A percentile compares a stretch with the other conserved stretches of the same genome.
These are phyloP conservation scores for Antitrichia curtipendula DNA, from an alignment of 225 moss, liverwort and hornwort species.

Conservation along the genomic window DNA sequence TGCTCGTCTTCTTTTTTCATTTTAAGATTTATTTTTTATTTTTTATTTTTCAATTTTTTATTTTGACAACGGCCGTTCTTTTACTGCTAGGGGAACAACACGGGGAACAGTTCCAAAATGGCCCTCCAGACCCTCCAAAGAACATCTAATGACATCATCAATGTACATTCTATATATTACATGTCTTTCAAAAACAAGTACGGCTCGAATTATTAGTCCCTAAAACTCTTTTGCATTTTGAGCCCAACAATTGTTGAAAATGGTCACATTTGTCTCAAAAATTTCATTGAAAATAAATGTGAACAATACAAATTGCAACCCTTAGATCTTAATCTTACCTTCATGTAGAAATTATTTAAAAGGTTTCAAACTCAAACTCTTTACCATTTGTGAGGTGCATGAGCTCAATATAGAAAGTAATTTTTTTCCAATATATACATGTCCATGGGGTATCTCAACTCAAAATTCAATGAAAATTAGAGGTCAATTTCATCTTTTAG, in stretches of 20 bases:
- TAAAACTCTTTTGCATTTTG: not conserved
- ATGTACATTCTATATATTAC: not conserved
- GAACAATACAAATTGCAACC: not conserved
- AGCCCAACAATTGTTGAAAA: not conserved
- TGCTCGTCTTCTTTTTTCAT: too few relatives aligned
- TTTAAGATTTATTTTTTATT: too few relatives aligned
- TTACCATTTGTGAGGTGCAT: not conserved
- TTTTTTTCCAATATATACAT: not conserved
- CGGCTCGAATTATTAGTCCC: not conserved
- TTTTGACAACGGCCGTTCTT: too few relatives aligned
- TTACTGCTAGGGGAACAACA: too few relatives aligned
- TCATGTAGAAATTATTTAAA: not conserved
- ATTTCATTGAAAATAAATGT: not conserved
- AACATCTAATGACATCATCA: too few relatives aligned
- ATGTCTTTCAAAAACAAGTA: not conserved
- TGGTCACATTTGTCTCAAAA: not conserved
- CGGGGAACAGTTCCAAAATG: too few relatives aligned
- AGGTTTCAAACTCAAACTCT: not conserved
- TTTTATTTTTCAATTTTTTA: too few relatives aligned
- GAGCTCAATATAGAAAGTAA: too few relatives aligned
- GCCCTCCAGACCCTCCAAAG: too few relatives aligned
- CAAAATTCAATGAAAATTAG: not conserved
- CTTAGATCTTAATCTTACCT: not conserved
- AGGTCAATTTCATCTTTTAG: not conserved
- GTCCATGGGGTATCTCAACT: accelerated